Conservation (phyloP, 75 land plant genomes). For the Cryptomeria japonica region DNA sequence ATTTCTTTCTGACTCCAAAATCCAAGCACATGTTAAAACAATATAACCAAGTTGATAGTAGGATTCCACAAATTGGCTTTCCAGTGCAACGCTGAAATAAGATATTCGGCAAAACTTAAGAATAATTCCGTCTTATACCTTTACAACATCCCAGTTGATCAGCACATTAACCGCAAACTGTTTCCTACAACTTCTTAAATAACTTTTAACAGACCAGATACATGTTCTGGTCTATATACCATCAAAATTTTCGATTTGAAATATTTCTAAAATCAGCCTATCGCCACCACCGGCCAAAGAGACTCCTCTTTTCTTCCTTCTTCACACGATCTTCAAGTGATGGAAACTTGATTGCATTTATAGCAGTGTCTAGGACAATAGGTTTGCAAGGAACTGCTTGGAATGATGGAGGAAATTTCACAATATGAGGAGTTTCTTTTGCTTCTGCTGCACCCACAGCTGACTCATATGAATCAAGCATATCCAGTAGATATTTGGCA, state of each 20-base stretch:
- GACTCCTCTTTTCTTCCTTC: constrained; percentile 80
- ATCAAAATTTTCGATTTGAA: not conserved
- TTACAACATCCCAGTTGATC: not conserved
- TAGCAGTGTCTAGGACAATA: constrained; percentile 87
- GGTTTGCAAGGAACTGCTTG: constrained; percentile 84
- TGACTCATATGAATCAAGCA: constrained; percentile 71
- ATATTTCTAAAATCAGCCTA: not conserved
- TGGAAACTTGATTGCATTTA: constrained; percentile 77
- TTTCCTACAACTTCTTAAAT: not conserved
- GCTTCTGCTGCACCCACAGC: constrained; percentile 60
- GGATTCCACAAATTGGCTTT: not conserved
- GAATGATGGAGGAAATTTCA: constrained; percentile 80
- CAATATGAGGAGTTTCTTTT: constrained; percentile 62
- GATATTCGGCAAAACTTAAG: not conserved
- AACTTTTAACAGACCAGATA: not conserved
- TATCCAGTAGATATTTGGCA: constrained; percentile 63
- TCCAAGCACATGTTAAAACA: not conserved
- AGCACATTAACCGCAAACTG: not conserved
- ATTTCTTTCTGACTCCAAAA: not conserved
- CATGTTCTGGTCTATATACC: not conserved
- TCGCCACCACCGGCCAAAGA: constrained; percentile 70
- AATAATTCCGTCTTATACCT: not conserved
- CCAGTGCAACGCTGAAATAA: not conserved
- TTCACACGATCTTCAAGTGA: constrained; percentile 83
- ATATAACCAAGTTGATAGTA: not conserved